Evolutionary conservation across 305 asterid species (phyloP), one percentile per base, ranked within the genome.

Genomic region (Withania somnifera): DNA sequence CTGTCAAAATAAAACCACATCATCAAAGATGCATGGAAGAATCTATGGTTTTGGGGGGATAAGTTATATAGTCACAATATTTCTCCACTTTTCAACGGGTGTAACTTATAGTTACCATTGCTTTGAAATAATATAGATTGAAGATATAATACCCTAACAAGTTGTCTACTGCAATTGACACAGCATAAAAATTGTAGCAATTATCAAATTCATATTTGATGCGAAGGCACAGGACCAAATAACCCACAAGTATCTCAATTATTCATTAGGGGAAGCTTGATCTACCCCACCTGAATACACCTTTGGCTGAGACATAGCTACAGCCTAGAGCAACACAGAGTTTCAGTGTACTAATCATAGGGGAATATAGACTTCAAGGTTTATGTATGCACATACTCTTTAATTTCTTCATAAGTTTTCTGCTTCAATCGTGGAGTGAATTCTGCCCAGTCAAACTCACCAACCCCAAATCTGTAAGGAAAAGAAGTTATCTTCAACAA

Each of bases 371-470:
- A 38, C 7, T 34, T 73, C 22, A 73, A 42, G 42, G 22, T 6
- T 54, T 78, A 83, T 73, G 81, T 83, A 69, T 85, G 36, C 84
- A 87, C 97, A 66, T 95, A 95, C 98, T 90, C 93, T n/a, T 82
- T 79, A 79, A 95, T 93, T 86, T 94, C 99, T 17, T 91, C 95
- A 47, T 42, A 86, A 77, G 91, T 91, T 90, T 94, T 96, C 91
- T 91, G 98, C 94, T 94, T 96, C 83, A 96, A 88, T 85, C 97
- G 97, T n/a, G 91, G 92, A 60, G 88, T 87, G 85, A 94, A 96
- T 86, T 94, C 98, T 75, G 92, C 86, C 99, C 99, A 96, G 83
- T 94, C 98, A 83, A 85, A 91, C 78, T 89, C 93, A 78, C 98
- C 97, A 54, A 90, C 90, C 58, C 99, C 99, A 86, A 91, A 94